Base-by-base conservation (phyloP, 768 basidiomycete species). In the Fomitopsis serialis region DNA sequence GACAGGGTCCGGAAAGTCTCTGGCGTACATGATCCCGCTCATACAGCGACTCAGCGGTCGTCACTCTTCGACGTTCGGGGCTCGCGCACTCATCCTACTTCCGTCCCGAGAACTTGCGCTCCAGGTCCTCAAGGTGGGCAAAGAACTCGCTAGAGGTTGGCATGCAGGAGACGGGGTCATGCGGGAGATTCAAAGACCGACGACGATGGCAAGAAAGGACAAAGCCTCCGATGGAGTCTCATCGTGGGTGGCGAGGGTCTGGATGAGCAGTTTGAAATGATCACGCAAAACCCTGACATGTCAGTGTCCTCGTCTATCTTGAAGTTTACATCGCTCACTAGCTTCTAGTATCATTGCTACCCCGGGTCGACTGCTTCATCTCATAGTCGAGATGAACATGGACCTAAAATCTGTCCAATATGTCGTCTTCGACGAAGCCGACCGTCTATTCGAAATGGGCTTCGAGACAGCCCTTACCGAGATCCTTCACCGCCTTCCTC, bases 381-480 rank as follows among this genome's bases (percentile, higher is more conserved):
- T 99, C 22, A 79, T 90, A 48, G 90, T 98, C 47, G 97, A 99
- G 72, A 98, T 98, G 96, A 89, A 89, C 57, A 73, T 97, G 46
- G 92, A 96, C 65, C 75, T 99, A 24, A 83, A 87, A 48, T 85
- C 89, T 0, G 76, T 95, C 5, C 85, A 95, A 70, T 92, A 90
- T 55, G 83, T 94, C 56, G 90, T 98, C 22, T 98, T 98, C 62
- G 97, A 99, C 65, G 97, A 99, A 71, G 97, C 97, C 0, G 97
- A 99, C 69, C 87, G 97, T 32, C 81, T 99, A 11, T 99, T 99
- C 69, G 97, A 99, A 66, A 91, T 98, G 85, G 97, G 97, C 25
- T 99, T 99, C 69, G 89, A 92, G 61, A 83, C 86, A 2, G 89
- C 95, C 47, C 78, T 99, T 34, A 87, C 85, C 50, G 96, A 98